Conservation (phyloP, 805 yeast species). For the Yamadazyma scolyti region DNA sequence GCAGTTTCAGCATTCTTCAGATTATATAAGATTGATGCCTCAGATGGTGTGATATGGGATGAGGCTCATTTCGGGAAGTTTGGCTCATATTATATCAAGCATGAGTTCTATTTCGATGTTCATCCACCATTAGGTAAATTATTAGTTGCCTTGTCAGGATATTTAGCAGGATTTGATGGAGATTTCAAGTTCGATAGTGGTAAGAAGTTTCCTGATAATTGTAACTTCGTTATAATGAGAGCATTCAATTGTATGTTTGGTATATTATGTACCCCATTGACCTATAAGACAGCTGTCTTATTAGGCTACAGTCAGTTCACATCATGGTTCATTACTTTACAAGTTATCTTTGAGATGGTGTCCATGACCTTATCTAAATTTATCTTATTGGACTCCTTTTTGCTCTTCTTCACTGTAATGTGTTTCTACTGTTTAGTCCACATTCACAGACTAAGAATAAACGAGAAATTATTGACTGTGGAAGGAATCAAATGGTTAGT, state of each 20-base stretch:
- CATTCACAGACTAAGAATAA: slow-evolving; percentile 44
- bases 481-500: slow-evolving; percentile 54
- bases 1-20: slow-evolving; percentile 47
- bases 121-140: slow-evolving; percentile 97
- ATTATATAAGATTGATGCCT: slow-evolving; percentile 68
- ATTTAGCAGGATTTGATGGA: slow-evolving; percentile 83
- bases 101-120: slow-evolving; percentile 91
- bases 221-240: slow-evolving; percentile 84
- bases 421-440: slow-evolving; percentile 37
- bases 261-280: slow-evolving; percentile 79
- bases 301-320: slow-evolving; percentile 70
- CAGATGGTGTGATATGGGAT: slow-evolving; percentile 88
- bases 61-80: slow-evolving; percentile 98
- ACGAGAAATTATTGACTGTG: slow-evolving; percentile 31
- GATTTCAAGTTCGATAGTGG: slow-evolving; percentile 88
- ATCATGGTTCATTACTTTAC: slow-evolving; percentile 73
- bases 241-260: slow-evolving; percentile 82
- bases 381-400: slow-evolving; percentile 87
- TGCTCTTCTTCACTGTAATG: slow-evolving; percentile 75
- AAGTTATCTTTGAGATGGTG: slow-evolving; percentile 80
- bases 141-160: slow-evolving; percentile 85
- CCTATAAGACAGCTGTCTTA: slow-evolving; percentile 75
- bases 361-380: slow-evolving; percentile 85
- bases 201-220: slow-evolving; percentile 64
- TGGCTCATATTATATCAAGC: slow-evolving; percentile 84